Percentiles rank a stretch among this genome's conserved stretches.
phyloP scores from a whole-genome alignment of 352 stramenopile species.

The Pythium biforme region DNA sequence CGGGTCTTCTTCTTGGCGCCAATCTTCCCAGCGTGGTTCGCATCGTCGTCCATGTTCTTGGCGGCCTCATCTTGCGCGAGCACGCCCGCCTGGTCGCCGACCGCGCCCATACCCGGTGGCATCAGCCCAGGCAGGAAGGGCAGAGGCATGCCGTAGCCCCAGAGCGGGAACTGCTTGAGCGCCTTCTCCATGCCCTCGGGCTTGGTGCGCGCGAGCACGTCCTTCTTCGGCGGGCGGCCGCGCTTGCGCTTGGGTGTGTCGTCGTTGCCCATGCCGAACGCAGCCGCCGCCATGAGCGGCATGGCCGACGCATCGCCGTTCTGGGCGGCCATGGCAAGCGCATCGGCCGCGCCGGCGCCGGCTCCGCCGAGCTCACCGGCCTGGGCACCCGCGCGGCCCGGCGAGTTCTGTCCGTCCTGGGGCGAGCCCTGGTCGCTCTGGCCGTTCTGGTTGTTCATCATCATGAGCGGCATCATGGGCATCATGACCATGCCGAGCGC shows the following conservation, averaged over 20 bases:
- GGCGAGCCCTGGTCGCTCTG: slow-evolving; percentile 17
- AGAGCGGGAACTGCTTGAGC: slow-evolving; percentile 68
- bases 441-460: slow-evolving; percentile 42
- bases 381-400: not conserved
- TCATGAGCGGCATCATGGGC: slow-evolving; percentile 78
- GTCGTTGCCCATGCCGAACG: slow-evolving; percentile 43
- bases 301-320: slow-evolving; percentile 14
- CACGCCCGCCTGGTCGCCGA: slow-evolving; percentile 24
- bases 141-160: slow-evolving; percentile 58
- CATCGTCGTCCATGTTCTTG: slow-evolving; percentile 31
- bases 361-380: slow-evolving; percentile 2
- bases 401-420: slow-evolving; percentile 18
- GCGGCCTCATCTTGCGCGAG: slow-evolving; percentile 24
- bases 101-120: slow-evolving; percentile 32
- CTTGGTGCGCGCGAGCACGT: slow-evolving; percentile 48
- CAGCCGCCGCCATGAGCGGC: slow-evolving; percentile 34
- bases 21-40: slow-evolving; percentile 33
- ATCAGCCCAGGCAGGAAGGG: slow-evolving; percentile 50
- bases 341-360: slow-evolving; percentile 5
- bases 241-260: slow-evolving; percentile 68
- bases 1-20: slow-evolving; percentile 75
- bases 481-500: slow-evolving; percentile 68
- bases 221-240: slow-evolving; percentile 66
- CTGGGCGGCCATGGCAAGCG: slow-evolving; percentile 18
- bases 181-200: slow-evolving; percentile 44